Evolutionary conservation across 2,329 filamentous ascomycete genomes (phyloP).

Genomic region (Cladophialophora bantiana): DNA sequence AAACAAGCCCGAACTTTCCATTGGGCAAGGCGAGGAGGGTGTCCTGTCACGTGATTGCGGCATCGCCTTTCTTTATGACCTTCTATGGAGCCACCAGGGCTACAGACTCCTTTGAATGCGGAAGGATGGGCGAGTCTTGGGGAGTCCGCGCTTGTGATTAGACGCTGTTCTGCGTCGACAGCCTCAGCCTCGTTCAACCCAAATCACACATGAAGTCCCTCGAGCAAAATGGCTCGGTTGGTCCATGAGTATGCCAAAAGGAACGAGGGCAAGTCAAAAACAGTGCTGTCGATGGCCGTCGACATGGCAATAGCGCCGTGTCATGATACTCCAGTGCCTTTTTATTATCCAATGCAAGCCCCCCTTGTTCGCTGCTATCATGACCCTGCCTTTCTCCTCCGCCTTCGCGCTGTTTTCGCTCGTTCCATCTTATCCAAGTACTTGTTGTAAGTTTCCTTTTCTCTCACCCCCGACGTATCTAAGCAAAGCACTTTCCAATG

Average conservation of each 20-base stretch:
- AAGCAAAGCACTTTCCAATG: background rate
- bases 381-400: slow-evolving; percentile 1
- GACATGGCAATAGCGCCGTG: background rate
- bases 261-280: background rate
- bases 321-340: background rate
- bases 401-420: background rate
- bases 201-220: too few species aligned
- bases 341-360: background rate
- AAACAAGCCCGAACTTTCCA: too few species aligned
- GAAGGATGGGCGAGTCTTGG: too few species aligned
- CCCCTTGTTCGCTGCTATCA: background rate
- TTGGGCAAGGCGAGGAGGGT: background rate
- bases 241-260: background rate
- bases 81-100: too few species aligned
- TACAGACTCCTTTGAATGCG: too few species aligned
- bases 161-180: too few species aligned
- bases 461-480: background rate
- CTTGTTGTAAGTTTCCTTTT: background rate
- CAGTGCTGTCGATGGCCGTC: background rate
- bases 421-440: background rate
- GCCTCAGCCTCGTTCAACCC: too few species aligned
- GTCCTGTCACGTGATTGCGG: background rate
- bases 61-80: too few species aligned
- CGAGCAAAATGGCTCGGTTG: too few species aligned
- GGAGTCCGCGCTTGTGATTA: too few species aligned